Percentiles rank a stretch among this genome's conserved stretches.
Conservation (phyloP, 2,329 filamentous ascomycete genomes). For the Aureobasidium musti region DNA sequence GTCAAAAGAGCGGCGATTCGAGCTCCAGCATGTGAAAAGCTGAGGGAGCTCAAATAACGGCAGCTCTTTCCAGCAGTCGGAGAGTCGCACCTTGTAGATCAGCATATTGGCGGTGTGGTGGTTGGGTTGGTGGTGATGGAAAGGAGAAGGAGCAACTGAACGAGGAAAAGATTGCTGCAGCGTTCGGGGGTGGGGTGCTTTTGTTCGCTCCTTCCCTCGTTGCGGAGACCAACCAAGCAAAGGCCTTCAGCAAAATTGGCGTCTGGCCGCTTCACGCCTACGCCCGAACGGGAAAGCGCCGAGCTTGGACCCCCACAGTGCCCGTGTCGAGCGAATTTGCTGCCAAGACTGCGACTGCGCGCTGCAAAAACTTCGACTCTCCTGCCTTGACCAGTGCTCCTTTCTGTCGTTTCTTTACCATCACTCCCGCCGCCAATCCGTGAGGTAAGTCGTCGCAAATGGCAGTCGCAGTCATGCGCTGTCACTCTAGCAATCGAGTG, state of each 20-base stretch:
- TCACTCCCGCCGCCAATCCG: slow-evolving; percentile 29
- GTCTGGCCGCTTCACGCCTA: slow-evolving; percentile 20
- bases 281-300: slow-evolving; percentile 17
- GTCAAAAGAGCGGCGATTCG: slow-evolving; percentile 8
- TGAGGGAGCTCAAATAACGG: slow-evolving; percentile 20
- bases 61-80: slow-evolving; percentile 32
- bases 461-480: slow-evolving; percentile 2
- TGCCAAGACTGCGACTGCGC: slow-evolving; percentile 17
- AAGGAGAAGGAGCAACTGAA: slow-evolving; percentile 8
- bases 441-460: slow-evolving; percentile 41
- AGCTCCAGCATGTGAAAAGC: background rate
- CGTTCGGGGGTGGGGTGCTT: slow-evolving; percentile 23
- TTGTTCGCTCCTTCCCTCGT: slow-evolving; percentile 21
- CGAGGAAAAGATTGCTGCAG: slow-evolving; percentile 19
- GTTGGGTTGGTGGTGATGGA: slow-evolving; percentile 25
- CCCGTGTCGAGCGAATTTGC: slow-evolving; percentile 17
- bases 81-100: slow-evolving; percentile 57
- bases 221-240: background rate
- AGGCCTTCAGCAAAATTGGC: background rate
- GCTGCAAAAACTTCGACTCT: slow-evolving; percentile 30
- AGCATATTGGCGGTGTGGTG: slow-evolving; percentile 52
- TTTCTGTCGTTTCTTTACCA: slow-evolving; percentile 13
- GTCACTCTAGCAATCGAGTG: slow-evolving; percentile 42
- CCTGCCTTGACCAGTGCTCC: background rate
- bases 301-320: slow-evolving; percentile 23